Evolutionary conservation across 208 protist species (phyloP), one percentile per base, ranked within the genome.

Genomic region (Kentomonas sorsogonicus): DNA sequence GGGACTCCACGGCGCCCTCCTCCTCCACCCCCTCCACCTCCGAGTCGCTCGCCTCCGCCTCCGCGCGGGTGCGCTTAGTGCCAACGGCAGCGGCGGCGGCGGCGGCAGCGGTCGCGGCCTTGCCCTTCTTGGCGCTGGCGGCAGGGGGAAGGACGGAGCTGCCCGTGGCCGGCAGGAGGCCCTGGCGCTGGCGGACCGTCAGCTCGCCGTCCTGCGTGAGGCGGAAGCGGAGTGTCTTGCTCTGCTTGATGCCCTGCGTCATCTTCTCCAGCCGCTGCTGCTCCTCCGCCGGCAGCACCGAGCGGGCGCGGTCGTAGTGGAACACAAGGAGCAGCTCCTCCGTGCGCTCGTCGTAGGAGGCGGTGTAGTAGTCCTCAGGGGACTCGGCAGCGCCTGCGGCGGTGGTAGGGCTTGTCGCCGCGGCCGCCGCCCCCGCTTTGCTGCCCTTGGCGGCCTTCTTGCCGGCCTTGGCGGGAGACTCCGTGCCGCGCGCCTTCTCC

Each of bases 171-270:
- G 66, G 56, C 53, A 95, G 73, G 51, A 92, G 62, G 0, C 82
- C 80, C 55, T 79, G 70, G 1, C 85, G 76, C 1, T 66, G 86
- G 57, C 88, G 81, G 40, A 95, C 85, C 56, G 60, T 80, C 40
- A 95, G 63, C 33, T 82, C 84, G 30, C 88, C 88, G 53, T 92
- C 83, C 51, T 65, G 56, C 44, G 60, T 62, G 9, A 89, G 66
- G 26, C 66, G 74, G 63, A 95, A 95, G 30, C 88, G 84, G 53
- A 92, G 69, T 9, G 79, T 63, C 48, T 68, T 70, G 54, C 91
- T 77, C 53, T 79, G 63, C 0, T 60, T 70, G 44, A 91, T 81
- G 34, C 69, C 57, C 30, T 86, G 63, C 25, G 77, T 33, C 58
- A 91, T 63, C 34, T 51, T 63, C 25, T 74, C 78, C 36, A 79